Conservation (phyloP, 352 stramenopile species). For the Phytophthora podocarpi region DNA sequence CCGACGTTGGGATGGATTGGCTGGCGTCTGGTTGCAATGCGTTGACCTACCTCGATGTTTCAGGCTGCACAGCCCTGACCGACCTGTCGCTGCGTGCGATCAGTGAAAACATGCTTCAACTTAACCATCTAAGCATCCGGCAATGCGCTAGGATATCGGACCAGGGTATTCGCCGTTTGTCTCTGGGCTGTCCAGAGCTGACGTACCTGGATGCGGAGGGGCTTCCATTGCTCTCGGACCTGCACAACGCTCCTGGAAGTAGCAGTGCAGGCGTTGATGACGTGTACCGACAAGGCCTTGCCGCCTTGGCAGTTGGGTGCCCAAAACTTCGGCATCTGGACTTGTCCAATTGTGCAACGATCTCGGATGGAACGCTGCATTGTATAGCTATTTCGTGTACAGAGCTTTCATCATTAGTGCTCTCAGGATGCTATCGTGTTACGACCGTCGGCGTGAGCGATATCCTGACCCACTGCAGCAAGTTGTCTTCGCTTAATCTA, state of each 20-base stretch:
- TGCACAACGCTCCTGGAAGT: background rate
- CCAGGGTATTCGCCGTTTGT: conserved; percentile 54
- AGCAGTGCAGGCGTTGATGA: background rate
- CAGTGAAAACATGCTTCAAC: conserved; percentile 74
- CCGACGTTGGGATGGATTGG: conserved; percentile 93
- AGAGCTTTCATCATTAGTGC: conserved; percentile 26
- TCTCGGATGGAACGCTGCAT: conserved; percentile 47
- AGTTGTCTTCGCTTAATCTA: conserved; percentile 35
- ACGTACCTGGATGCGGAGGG: conserved; percentile 45
- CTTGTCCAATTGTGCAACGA: conserved; percentile 48
- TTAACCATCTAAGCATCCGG: conserved; percentile 49
- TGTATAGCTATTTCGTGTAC: conserved; percentile 19
- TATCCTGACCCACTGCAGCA: conserved; percentile 27
- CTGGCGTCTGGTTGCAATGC: conserved; percentile 81
- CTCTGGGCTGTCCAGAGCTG: conserved; percentile 53
- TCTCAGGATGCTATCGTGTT: conserved; percentile 37
- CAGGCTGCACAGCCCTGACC: conserved; percentile 86
- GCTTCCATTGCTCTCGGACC: conserved; percentile 52
- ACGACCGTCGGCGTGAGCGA: conserved; percentile 29
- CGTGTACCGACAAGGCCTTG: conserved; percentile 37
- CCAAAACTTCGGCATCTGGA: conserved; percentile 50
- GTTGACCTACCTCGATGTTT: conserved; percentile 85
- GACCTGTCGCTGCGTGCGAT: conserved; percentile 88
- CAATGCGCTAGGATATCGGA: conserved; percentile 62
- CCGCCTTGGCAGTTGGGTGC: conserved; percentile 42